Evolutionary conservation across 345 rosid species (phyloP), one percentile per base, ranked within the genome.

Genomic region (Lepidium africanum): DNA sequence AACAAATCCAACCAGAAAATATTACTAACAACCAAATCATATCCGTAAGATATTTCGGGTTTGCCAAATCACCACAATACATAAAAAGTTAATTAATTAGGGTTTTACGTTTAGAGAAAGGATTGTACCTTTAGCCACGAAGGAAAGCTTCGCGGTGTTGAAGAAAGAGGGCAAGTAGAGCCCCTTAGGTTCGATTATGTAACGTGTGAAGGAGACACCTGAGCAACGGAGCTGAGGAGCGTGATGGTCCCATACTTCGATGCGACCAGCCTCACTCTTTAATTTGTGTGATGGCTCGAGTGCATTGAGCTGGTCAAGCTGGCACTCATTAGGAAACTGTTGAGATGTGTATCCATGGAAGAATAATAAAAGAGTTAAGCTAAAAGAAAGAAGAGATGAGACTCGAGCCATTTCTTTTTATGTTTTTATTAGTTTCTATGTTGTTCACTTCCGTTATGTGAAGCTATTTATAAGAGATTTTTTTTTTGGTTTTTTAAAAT

Each of bases 161-260:
- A 50, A 16, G 64, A 59, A 86, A 63, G 71, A 16, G 0, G 92
- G 96, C 76, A 84, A 77, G 45, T 75, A 52, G 41, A 90, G 94
- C 63, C 90, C 94, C 41, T 81, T 78, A 13, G 72, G 66, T 11
- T 81, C 78, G 27, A 86, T 83, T 50, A 77, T 70, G 19, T 52
- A 48, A 38, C 84, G 85, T 13, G 42, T 46, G 10, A 83, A 49
- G 11, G 87, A 77, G 33, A 86, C 81, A 6, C 90, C 90, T 6
- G 85, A 75, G 69, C 97, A 87, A 45, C 63, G 85, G 63, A 86
- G 83, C 77, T 84, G 86, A 39, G 85, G 73, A 42, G 79, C 75
- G 52, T 67, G 81, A 23, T 77, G 78, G 72, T 87, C 77, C 94
- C 87, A 86, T 1, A 80, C 25, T 72, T 90, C 90, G 1, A 81